phyloP scores from a whole-genome alignment of 1,139 yeast species.

The Insectozyma bohioensis region DNA sequence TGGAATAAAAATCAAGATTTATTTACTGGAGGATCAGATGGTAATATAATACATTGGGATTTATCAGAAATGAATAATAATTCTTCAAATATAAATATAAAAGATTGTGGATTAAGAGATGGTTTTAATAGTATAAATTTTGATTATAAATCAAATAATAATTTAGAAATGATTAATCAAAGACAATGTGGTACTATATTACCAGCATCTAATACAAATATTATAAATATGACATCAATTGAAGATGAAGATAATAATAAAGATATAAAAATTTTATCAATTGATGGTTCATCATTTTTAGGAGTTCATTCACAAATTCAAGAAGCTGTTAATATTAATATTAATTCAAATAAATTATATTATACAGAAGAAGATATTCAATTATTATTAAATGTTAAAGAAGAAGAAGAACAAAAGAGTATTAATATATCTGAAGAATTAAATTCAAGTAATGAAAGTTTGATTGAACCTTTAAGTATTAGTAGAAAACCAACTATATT shows the following conservation, averaged over 20 bases:
- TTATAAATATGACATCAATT: slow-evolving; percentile 44
- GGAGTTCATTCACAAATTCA: slow-evolving; percentile 52
- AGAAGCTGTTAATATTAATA: slow-evolving; percentile 28
- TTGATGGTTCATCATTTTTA: slow-evolving; percentile 54
- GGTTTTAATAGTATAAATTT: slow-evolving; percentile 46
- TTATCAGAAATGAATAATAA: slow-evolving; percentile 31
- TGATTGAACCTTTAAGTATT: slow-evolving; percentile 23
- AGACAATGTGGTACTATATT: slow-evolving; percentile 63
- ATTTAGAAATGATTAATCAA: slow-evolving; percentile 33
- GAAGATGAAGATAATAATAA: slow-evolving; percentile 23
- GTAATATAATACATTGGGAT: slow-evolving; percentile 75
- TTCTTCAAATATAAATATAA: slow-evolving; percentile 3
- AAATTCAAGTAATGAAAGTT: slow-evolving; percentile 9
- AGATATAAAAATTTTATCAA: slow-evolving; percentile 44
- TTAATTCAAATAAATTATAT: slow-evolving; percentile 25
- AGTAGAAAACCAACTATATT: slow-evolving; percentile 19
- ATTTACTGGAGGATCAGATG: slow-evolving; percentile 69
- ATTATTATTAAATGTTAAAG: slow-evolving; percentile 20
- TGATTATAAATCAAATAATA: slow-evolving; percentile 28
- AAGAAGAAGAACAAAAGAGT: too few species aligned
- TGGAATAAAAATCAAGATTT: slow-evolving; percentile 62
- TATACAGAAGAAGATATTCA: slow-evolving; percentile 36
- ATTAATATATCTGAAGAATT: slow-evolving; percentile 1
- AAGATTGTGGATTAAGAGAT: slow-evolving; percentile 44
- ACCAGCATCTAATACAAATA: slow-evolving; percentile 55